Conservation (phyloP, 2,329 filamentous ascomycete genomes). For the Fusarium compactum region DNA sequence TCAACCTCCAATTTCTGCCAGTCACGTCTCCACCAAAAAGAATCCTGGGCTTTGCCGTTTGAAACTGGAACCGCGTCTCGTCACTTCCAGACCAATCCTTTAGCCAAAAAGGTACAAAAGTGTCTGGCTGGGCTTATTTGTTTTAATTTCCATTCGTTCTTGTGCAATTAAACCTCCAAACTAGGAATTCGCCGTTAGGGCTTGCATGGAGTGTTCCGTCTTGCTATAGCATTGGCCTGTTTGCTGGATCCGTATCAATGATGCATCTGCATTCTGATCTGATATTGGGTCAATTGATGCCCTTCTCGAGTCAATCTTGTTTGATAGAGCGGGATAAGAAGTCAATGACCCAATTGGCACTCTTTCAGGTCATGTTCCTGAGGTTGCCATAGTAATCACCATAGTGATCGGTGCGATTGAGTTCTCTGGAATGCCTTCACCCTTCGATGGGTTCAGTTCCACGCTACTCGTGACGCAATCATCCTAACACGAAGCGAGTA, state of each 20-base stretch:
- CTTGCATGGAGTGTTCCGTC: conserved; percentile 6
- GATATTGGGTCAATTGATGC: neutral
- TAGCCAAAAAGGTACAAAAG: neutral
- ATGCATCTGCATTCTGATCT: neutral
- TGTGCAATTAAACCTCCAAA: neutral
- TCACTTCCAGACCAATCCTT: conserved; percentile 32
- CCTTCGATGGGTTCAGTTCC: neutral
- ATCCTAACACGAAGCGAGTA: neutral
- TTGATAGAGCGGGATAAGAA: rapidly evolving
- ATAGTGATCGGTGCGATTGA: neutral
- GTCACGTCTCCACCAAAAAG: conserved; percentile 39
- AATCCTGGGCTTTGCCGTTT: conserved; percentile 1
- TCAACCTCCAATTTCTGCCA: conserved; percentile 23
- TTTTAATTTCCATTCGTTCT: conserved; percentile 17
- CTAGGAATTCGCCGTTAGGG: neutral
- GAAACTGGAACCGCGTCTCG: conserved; percentile 27
- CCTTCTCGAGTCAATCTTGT: neutral
- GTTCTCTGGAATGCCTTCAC: neutral
- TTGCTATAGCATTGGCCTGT: neutral
- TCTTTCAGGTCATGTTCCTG: neutral
- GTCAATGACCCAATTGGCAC: neutral
- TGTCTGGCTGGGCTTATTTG: conserved; percentile 11
- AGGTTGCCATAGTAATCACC: neutral
- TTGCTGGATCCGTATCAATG: neutral
- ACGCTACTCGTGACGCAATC: neutral